Evolutionary conservation across 805 yeast genomes (phyloP), one percentile per base, ranked within the genome.

Genomic region (Kuraishia ogatae): DNA sequence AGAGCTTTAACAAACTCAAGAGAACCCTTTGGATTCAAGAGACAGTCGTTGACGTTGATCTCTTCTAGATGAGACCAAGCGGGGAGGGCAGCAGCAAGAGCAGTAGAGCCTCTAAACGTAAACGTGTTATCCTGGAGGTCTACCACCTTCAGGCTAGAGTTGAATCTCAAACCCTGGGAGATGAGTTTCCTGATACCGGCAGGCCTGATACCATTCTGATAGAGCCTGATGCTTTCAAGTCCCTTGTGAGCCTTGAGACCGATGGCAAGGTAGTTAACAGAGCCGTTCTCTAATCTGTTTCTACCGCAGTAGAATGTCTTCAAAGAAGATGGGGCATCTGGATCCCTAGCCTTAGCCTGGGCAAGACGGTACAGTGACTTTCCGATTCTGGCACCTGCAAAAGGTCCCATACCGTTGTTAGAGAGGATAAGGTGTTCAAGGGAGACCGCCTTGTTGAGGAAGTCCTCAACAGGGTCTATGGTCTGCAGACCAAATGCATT

Each of bases 401-500:
- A 87, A 24, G 99, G 99, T 39, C 99, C 99, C 83, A 94, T 86
- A 55, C 99, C 99, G 69, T 94, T 94, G 72, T 94, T 94, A 51
- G 97, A 86, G 59, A 94, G 76, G 61, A 89, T 84, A 69, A 94
- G 79, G 67, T 94, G 97, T 70, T 89, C 87, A 55, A 94, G 73
- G 24, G 96, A 83, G 19, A 82, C 79, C 39, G 93, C 96, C 62
- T 85, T 77, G 13, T 88, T 74, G 56, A 94, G 75, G 63, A 85
- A 91, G 26, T 75, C 77, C 67, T 94, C 97, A 55, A 94, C 78
- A 8, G 94, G 96, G 56, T 87, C 96, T 58, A 94, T 89, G 23
- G 98, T 88, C 66, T 94, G 96, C 66, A 94, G 85, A 13, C 99
- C 99, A 68, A 93, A 87, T 0, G 99, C 99, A 68, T 94, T 94